Conservation (phyloP, 139 green algal genomes). For the Nannochloris sp. region DNA sequence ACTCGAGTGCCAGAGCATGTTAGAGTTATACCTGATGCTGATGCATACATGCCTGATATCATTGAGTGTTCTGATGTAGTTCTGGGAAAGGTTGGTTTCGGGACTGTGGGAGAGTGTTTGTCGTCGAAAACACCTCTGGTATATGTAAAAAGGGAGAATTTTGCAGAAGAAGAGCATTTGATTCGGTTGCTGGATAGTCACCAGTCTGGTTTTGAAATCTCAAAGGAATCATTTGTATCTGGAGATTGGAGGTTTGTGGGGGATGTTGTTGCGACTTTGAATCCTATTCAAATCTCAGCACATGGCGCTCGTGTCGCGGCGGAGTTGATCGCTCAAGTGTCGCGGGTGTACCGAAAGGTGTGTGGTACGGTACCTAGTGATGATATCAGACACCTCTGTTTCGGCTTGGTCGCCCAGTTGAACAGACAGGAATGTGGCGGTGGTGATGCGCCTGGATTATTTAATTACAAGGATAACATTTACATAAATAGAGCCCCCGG, state of each 20-base stretch:
- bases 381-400: constrained; percentile 1
- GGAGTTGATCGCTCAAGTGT: no score
- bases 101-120: constrained; percentile 48
- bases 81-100: constrained; percentile 71
- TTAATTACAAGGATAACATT: constrained; percentile 13
- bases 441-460: constrained; percentile 8
- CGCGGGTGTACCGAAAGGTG: no score
- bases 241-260: constrained; percentile 57
- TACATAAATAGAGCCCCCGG: constrained; percentile 76
- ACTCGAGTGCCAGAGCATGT: background rate
- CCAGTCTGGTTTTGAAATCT: constrained; percentile 14
- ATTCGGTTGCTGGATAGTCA: constrained; percentile 43
- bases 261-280: background rate
- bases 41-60: constrained; percentile 7
- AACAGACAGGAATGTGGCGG: background rate
- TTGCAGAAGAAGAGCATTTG: constrained; percentile 70
- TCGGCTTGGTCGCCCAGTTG: background rate
- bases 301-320: no score
- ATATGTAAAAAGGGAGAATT: constrained; percentile 59
- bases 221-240: constrained; percentile 44
- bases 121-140: constrained; percentile 42
- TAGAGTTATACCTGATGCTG: no score
- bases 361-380: no score
- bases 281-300: no score
- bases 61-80: constrained; percentile 43